Base-by-base conservation (phyloP, 768 basidiomycete species). In the Mycena kentingensis region DNA sequence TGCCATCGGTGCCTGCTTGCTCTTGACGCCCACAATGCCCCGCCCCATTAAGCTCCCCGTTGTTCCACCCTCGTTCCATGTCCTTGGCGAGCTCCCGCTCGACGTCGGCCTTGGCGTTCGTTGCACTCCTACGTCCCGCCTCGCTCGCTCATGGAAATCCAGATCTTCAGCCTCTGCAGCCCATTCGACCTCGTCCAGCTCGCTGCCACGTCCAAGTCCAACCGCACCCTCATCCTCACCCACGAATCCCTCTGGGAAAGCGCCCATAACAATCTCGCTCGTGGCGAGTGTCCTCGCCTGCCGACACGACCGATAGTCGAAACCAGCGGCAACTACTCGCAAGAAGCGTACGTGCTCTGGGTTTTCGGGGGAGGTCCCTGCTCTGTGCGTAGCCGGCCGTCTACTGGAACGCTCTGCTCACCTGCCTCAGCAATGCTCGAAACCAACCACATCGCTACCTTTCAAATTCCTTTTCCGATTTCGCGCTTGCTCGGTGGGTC, bases 141-240 rank as follows among this genome's bases (percentile, higher is more conserved):
- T 5, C 5, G n/a, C n/a, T 16, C 7, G n/a, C n/a, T 16, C 36
- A 16, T 16, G 36, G 36, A n/a, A 7, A 16, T 37, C 41, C 7
- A 51, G 49, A 51, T 51, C 31, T 2, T 51, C 29, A 41, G 43
- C 19, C 21, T 26, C 5, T 51, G 49, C 31, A 51, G 49, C 18
- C 49, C 49, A 2, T 42, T 51, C 31, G 49, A 51, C 18, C 39
- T 51, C 31, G 22, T 24, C 15, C 39, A 51, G 22, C 28, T 51
- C 31, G 16, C 18, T 11, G n/a, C 18, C 2, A 26, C 25, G 7
- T 34, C 29, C 13, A 10, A 18, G 28, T 19, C 25, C n/a, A 15
- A 42, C 15, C 39, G 31, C 31, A 21, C 39, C 1, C 32, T 43
- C 12, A 32, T 43, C 31, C 2, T 3, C 0, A 32, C 13, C 10